Evolutionary conservation across 306 rosid species (phyloP).

Genomic region (Sicyos edulis): DNA sequence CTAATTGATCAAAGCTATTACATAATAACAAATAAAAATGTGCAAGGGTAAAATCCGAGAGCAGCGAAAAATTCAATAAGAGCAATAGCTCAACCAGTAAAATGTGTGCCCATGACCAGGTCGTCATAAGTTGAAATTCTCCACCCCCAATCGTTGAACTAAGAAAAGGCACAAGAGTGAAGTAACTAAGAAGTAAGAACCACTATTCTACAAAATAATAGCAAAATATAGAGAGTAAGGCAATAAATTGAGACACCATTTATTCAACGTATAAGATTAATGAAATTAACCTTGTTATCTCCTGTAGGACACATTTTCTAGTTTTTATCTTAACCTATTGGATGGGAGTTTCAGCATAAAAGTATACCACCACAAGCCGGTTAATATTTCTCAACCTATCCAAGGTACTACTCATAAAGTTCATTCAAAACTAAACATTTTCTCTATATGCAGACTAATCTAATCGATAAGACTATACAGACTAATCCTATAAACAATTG

Average conservation of each 20-base stretch:
- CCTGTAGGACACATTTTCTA: background rate
- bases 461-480: background rate
- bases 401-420: background rate
- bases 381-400: conserved; percentile 5
- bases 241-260: background rate
- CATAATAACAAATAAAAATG: background rate
- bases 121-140: too few relatives aligned
- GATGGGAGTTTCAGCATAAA: background rate
- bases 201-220: too few relatives aligned
- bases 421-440: background rate
- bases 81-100: background rate
- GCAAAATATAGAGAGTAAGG: background rate
- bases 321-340: background rate
- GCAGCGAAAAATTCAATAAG: too few relatives aligned
- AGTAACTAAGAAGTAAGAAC: too few relatives aligned
- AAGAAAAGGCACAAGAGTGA: background rate
- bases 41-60: too few relatives aligned
- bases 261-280: background rate
- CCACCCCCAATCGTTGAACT: too few relatives aligned
- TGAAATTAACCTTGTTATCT: background rate
- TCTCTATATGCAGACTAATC: background rate
- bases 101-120: too few relatives aligned
- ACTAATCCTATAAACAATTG: background rate
- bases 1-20: background rate
- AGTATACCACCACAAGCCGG: background rate